Evolutionary conservation across 306 rosid species (phyloP).

Genomic region (Fagus crenata): DNA sequence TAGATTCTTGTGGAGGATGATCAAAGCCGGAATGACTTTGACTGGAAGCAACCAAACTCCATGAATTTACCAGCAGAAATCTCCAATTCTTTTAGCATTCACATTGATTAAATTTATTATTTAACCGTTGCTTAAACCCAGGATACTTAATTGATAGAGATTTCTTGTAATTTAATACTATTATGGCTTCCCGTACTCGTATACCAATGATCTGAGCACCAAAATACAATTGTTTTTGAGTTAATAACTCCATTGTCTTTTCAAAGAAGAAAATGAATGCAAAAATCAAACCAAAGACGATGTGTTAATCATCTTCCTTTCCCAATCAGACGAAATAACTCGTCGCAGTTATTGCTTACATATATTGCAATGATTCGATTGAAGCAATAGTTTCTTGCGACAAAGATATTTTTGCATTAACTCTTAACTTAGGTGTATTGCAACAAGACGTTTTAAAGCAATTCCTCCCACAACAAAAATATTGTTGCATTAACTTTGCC

Average conservation of each 20-base stretch:
- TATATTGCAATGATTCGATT: too few species aligned
- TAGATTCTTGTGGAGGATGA: slow-evolving; percentile 68
- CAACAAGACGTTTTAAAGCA: too few species aligned
- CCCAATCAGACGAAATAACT: slow-evolving; percentile 31
- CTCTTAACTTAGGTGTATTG: too few species aligned
- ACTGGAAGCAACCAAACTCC: slow-evolving; percentile 90
- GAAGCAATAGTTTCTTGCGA: too few species aligned
- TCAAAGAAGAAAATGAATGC: slow-evolving; percentile 75
- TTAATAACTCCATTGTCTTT: slow-evolving; percentile 72
- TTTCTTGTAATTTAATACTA: slow-evolving; percentile 54
- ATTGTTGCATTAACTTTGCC: too few species aligned
- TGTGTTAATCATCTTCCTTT: slow-evolving; percentile 43
- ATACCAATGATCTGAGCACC: slow-evolving; percentile 79
- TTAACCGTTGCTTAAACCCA: slow-evolving; percentile 60
- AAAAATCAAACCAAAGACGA: slow-evolving; percentile 56
- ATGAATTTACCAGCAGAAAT: slow-evolving; percentile 74
- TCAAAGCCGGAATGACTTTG: slow-evolving; percentile 55
- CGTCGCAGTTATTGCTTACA: too few species aligned
- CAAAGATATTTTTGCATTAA: too few species aligned
- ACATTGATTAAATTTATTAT: slow-evolving; percentile 65
- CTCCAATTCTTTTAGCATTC: slow-evolving; percentile 85
- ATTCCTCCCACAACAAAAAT: too few species aligned
- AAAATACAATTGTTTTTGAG: slow-evolving; percentile 88
- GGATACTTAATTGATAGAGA: slow-evolving; percentile 46
- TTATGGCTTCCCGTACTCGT: slow-evolving; percentile 71